Conservation (phyloP, 2,329 filamentous ascomycete genomes). For the Sclerotinia minor region DNA sequence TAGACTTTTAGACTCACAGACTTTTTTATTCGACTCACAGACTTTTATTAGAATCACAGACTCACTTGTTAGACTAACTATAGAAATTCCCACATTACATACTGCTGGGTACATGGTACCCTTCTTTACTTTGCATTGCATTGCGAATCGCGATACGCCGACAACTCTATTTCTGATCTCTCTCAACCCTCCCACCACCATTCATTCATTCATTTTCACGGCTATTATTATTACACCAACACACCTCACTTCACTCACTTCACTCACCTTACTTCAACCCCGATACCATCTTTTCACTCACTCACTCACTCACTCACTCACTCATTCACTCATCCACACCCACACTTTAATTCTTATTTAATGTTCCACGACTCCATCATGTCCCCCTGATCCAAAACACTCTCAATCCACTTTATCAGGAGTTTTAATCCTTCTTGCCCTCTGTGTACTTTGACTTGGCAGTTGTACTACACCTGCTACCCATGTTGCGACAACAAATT, state of each 20-base stretch:
- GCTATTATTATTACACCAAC: background rate
- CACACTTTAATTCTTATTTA: conserved; percentile 1
- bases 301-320: background rate
- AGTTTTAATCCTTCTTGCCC: background rate
- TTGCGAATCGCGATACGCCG: conserved; percentile 5
- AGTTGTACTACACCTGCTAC: conserved; percentile 9
- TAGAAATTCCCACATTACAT: background rate
- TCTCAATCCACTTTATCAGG: conserved; percentile 19
- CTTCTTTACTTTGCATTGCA: background rate
- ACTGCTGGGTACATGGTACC: background rate
- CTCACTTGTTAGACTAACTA: background rate
- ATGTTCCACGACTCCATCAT: conserved; percentile 15
- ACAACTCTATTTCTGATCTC: background rate
- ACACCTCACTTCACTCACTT: background rate
- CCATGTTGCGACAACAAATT: conserved; percentile 25
- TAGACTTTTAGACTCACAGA: background rate
- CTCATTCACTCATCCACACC: too few relatives aligned
- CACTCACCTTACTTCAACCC: background rate
- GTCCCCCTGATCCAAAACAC: conserved; percentile 21
- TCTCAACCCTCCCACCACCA: background rate
- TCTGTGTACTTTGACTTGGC: background rate
- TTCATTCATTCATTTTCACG: conserved; percentile 11
- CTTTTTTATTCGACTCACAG: too few relatives aligned
- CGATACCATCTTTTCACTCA: conserved; percentile 1
- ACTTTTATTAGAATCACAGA: too few relatives aligned